A percentile compares a stretch with the other conserved stretches of the same genome.
These are phyloP conservation scores for Podosphaera xanthii DNA, from an alignment of 2,329 filamentous ascomycete genomes.

Conservation along the genomic window DNA sequence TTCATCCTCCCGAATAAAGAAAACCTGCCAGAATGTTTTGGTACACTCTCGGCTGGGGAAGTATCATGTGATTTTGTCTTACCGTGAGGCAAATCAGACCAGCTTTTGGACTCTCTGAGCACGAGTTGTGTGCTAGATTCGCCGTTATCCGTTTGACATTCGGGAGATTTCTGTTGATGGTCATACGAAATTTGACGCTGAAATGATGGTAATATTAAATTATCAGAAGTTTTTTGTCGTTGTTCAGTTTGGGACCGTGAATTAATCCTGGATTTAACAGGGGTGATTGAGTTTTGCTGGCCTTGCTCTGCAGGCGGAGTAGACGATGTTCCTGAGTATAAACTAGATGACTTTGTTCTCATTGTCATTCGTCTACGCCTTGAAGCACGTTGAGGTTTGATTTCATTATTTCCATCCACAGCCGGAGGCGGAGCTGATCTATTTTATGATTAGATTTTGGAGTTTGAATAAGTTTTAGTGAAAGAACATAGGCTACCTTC, in stretches of 20 bases:
- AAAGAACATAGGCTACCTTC: conserved; percentile 30
- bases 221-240: neutral
- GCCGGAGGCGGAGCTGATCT: neutral
- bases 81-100: conserved; percentile 74
- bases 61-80: conserved; percentile 53
- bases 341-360: neutral
- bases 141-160: conserved; percentile 13
- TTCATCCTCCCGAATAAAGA: conserved; percentile 79
- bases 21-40: conserved; percentile 58
- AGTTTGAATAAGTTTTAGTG: neutral
- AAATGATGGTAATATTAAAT: conserved; percentile 8
- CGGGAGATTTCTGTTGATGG: conserved; percentile 8
- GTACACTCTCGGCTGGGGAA: conserved; percentile 28
- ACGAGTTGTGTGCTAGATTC: conserved; percentile 70
- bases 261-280: neutral
- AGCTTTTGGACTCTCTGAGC: conserved; percentile 69
- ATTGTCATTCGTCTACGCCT: neutral
- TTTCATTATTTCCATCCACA: neutral
- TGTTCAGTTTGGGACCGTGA: conserved; percentile 1
- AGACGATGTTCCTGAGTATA: neutral
- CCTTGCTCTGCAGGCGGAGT: neutral
- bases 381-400: neutral
- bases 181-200: conserved; percentile 14
- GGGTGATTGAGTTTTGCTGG: neutral
- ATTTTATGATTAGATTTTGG: neutral